These are phyloP conservation scores for Neurospora sp. DNA, from an alignment of 2,329 filamentous ascomycete genomes.

Conservation along the genomic window DNA sequence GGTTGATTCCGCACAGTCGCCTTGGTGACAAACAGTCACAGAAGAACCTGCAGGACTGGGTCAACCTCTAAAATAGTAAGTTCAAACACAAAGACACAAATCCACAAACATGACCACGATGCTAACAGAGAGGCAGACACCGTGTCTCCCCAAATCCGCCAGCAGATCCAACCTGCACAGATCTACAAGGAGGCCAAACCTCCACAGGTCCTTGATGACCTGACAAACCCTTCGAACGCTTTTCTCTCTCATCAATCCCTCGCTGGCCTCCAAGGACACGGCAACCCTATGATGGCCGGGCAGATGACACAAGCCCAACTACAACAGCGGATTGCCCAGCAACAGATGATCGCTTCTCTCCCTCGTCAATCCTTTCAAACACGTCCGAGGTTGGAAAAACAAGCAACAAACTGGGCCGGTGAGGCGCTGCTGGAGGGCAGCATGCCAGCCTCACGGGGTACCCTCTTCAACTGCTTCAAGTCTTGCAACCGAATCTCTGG, in stretches of 20 bases:
- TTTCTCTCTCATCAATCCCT: neutral
- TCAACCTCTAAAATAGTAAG: too few species aligned
- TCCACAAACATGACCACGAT: neutral
- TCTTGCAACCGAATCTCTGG: too few species aligned
- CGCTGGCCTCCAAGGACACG: too few species aligned
- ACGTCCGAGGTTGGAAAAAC: too few species aligned
- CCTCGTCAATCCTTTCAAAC: too few species aligned
- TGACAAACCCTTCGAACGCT: neutral
- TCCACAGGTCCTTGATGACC: neutral
- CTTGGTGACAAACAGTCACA: too few species aligned
- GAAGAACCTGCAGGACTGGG: too few species aligned
- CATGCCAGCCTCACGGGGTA: too few species aligned
- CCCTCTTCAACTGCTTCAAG: too few species aligned
- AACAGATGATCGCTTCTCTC: constrained; percentile 26
- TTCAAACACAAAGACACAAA: neutral
- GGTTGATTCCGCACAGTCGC: too few species aligned
- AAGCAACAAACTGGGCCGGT: too few species aligned
- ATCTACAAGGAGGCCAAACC: neutral
- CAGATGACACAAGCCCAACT: constrained; percentile 7
- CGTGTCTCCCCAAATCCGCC: neutral
- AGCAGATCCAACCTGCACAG: neutral
- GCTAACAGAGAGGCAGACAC: neutral
- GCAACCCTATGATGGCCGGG: constrained; percentile 27
- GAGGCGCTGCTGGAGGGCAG: too few species aligned
- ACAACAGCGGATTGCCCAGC: constrained; percentile 10